Evolutionary conservation across 2,329 filamentous ascomycete genomes (phyloP).

Genomic region (Tolypocladium endophyticum): DNA sequence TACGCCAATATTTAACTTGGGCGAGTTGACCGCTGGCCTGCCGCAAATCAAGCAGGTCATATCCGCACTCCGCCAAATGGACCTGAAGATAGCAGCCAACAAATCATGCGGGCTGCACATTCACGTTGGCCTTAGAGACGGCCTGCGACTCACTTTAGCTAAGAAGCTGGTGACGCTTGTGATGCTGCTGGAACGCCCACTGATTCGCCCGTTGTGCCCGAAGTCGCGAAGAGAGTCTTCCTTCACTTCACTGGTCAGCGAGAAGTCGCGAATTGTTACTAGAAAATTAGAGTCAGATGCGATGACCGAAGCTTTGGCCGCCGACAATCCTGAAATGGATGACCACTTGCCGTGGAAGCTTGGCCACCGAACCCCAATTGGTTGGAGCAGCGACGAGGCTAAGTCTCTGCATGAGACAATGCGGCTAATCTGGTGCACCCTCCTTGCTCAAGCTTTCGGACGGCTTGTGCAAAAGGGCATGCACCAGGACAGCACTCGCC

Average conservation of each 20-base stretch:
- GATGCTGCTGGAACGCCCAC: conserved; percentile 8
- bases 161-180: conserved; percentile 12
- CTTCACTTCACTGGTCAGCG: neutral
- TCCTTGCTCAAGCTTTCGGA: neutral
- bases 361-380: neutral
- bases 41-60: conserved; percentile 1
- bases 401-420: neutral
- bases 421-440: neutral
- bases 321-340: neutral
- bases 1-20: conserved; percentile 8
- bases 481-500: neutral
- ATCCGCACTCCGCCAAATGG: conserved; percentile 1
- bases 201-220: neutral
- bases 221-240: neutral
- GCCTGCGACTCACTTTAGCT: conserved; percentile 11
- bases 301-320: neutral
- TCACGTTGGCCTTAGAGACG: conserved; percentile 11
- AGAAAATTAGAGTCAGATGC: neutral
- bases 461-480: neutral
- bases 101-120: conserved; percentile 14
- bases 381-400: neutral
- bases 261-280: neutral
- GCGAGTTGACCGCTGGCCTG: conserved; percentile 10
- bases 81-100: conserved; percentile 1
- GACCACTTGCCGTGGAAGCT: neutral